Conservation (phyloP, 805 yeast genomes). For the Kuraishia ogatae region DNA sequence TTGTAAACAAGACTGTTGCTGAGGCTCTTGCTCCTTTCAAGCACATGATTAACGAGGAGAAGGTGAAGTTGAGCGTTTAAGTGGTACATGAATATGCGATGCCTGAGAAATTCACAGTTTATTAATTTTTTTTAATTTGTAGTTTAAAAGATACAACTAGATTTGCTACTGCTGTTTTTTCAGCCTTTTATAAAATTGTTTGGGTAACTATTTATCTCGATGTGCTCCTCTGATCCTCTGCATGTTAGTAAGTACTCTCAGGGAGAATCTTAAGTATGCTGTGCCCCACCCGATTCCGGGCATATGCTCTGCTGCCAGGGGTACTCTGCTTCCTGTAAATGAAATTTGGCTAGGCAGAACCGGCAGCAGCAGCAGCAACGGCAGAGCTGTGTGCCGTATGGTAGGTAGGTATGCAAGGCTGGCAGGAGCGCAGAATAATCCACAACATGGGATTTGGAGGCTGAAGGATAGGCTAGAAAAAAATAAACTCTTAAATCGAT, state of each 20-base stretch:
- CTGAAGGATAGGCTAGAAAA: neutral
- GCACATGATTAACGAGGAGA: slow-evolving; percentile 50
- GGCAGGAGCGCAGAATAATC: neutral
- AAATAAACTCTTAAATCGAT: neutral
- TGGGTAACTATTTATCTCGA: too few species aligned
- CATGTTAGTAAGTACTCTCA: too few species aligned
- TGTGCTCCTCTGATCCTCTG: too few species aligned
- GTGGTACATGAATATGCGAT: neutral
- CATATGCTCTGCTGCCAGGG: neutral
- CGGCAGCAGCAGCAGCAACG: neutral
- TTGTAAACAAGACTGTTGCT: slow-evolving; percentile 76
- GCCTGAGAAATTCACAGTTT: neutral
- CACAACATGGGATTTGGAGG: neutral
- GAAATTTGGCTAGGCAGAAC: neutral
- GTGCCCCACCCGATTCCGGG: neutral
- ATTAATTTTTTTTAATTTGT: neutral
- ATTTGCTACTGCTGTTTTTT: too few species aligned
- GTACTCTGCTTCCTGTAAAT: neutral
- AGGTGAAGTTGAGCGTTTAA: slow-evolving; percentile 75
- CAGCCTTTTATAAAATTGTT: too few species aligned
- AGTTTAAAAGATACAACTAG: neutral
- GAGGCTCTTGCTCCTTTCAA: slow-evolving; percentile 68
- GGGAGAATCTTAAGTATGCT: neutral
- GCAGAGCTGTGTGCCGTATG: neutral
- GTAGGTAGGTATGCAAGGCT: neutral